Evolutionary conservation across 768 basidiomycete species (phyloP), one percentile per base, ranked within the genome.

Genomic region (Lactarius hengduanensis): DNA sequence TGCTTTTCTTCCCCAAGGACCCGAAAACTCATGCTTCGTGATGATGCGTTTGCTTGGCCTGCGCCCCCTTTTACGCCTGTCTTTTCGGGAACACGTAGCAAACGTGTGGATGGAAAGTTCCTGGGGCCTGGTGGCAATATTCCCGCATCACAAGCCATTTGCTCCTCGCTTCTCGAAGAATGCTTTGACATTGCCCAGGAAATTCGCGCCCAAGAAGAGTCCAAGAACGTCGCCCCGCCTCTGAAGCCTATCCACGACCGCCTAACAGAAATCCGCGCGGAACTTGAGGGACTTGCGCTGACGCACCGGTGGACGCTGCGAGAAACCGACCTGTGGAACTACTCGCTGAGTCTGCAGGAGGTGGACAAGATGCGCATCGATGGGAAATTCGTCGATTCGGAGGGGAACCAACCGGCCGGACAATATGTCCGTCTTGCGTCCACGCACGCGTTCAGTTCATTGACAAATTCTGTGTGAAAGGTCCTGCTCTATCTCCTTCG

Each of bases 291-390:
- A 69, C 80, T 99, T 71, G 92, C 91, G 36, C 80, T 98, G 70
- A 98, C 97, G 0, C 97, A 96, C 75, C 88, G 97, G 41, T 99
- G 97, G 97, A 98, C 90, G 67, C 79, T 99, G 62, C 83, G 96
- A 53, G 97, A 99, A 81, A 94, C 92, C 1, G 94, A 96, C 72
- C 79, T 96, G 26, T 94, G 86, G 83, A 98, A 94, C 77, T 98
- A 96, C 77, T 92, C 93, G 26, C 81, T 94, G 61, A 92, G 92
- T 75, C 78, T 99, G 68, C 90, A 95, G 73, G 96, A 98, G 76
- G 96, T 99, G 47, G 97, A 99, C 77, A 89, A 91, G 77, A 94
- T 98, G 94, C 81, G 97, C 28, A 86, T 98, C 7, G 94, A 98
- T 69, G 97, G 97, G 64, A 96, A 97, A 78, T 99, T 98, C 74